A percentile compares a stretch with the other conserved stretches of the same genome.
phyloP scores from a whole-genome alignment of 1,284 basidiomycete genomes.

The Irpex lacteus region DNA sequence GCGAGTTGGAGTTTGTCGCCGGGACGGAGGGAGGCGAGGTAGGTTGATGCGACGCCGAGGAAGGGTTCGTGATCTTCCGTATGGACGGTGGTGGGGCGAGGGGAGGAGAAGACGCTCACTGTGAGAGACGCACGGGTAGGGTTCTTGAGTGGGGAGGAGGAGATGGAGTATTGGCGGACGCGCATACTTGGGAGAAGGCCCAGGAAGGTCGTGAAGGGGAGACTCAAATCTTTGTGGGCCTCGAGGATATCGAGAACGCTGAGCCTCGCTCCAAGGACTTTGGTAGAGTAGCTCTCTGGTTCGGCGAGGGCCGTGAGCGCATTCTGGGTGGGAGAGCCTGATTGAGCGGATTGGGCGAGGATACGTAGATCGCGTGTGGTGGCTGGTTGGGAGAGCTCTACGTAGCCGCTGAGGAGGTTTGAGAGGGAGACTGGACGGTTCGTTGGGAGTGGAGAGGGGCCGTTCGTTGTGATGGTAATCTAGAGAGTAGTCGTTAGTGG shows the following conservation, averaged over 20 bases:
- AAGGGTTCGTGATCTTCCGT: slow-evolving; percentile 26
- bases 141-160: slow-evolving; percentile 48
- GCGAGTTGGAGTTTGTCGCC: slow-evolving; percentile 44
- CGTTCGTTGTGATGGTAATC: slow-evolving; percentile 37
- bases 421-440: slow-evolving; percentile 35
- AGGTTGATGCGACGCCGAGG: slow-evolving; percentile 50
- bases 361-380: slow-evolving; percentile 37
- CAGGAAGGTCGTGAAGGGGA: slow-evolving; percentile 39
- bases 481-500: slow-evolving; percentile 12
- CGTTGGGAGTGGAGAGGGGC: slow-evolving; percentile 41
- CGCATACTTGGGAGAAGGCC: slow-evolving; percentile 47
- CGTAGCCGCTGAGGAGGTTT: slow-evolving; percentile 41
- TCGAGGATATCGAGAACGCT: slow-evolving; percentile 48
- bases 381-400: slow-evolving; percentile 47
- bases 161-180: slow-evolving; percentile 51
- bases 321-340: slow-evolving; percentile 6
- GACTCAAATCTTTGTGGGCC: slow-evolving; percentile 34
- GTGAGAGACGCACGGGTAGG: slow-evolving; percentile 42
- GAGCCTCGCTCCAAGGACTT: slow-evolving; percentile 36
- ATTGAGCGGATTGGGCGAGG: slow-evolving; percentile 20
- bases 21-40: slow-evolving; percentile 38
- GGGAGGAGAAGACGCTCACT: slow-evolving; percentile 40
- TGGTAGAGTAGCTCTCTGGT: slow-evolving; percentile 28
- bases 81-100: slow-evolving; percentile 30
- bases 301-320: slow-evolving; percentile 21